Conservation (phyloP, 192 early-diverging fungal genomes). For the Jimgerdemannia flammicorona region DNA sequence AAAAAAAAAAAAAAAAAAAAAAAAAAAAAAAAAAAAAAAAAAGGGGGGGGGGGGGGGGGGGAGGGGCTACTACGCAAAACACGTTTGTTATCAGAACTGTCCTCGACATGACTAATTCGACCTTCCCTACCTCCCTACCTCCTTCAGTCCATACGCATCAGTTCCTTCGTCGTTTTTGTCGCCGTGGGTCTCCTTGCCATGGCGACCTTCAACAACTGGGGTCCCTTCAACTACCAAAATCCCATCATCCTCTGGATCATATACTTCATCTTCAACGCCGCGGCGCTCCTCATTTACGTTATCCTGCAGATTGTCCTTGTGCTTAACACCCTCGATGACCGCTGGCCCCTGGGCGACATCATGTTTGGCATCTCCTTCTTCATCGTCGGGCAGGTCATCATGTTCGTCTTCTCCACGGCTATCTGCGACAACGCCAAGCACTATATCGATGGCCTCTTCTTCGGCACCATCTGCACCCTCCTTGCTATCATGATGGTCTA, state of each 20-base stretch:
- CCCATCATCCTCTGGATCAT: conserved; percentile 80
- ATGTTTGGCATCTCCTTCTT: conserved; percentile 87
- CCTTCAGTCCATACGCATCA: conserved; percentile 77
- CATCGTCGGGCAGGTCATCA: conserved; percentile 79
- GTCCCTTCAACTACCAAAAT: conserved; percentile 51
- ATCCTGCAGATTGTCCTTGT: conserved; percentile 92
- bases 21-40: too few relatives aligned
- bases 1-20: too few relatives aligned
- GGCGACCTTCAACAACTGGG: conserved; percentile 72
- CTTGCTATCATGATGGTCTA: conserved; percentile 98
- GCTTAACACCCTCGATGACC: conserved; percentile 90
- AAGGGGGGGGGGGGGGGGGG: too few relatives aligned
- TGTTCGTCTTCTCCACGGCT: conserved; percentile 70
- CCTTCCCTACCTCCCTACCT: too few relatives aligned
- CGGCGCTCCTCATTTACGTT: conserved; percentile 82
- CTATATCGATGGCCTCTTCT: conserved; percentile 97
- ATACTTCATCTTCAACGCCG: conserved; percentile 84
- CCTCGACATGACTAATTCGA: too few relatives aligned
- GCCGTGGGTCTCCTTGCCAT: conserved; percentile 77
- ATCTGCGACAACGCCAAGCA: conserved; percentile 91
- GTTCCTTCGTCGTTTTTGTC: conserved; percentile 76
- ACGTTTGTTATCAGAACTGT: too few relatives aligned
- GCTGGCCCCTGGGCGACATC: conserved; percentile 95
- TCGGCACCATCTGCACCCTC: conserved; percentile 85
- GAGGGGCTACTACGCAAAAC: too few relatives aligned